These are phyloP conservation scores for Golubevia pallescens DNA, from an alignment of 1,284 basidiomycete species.

Conservation along the genomic window DNA sequence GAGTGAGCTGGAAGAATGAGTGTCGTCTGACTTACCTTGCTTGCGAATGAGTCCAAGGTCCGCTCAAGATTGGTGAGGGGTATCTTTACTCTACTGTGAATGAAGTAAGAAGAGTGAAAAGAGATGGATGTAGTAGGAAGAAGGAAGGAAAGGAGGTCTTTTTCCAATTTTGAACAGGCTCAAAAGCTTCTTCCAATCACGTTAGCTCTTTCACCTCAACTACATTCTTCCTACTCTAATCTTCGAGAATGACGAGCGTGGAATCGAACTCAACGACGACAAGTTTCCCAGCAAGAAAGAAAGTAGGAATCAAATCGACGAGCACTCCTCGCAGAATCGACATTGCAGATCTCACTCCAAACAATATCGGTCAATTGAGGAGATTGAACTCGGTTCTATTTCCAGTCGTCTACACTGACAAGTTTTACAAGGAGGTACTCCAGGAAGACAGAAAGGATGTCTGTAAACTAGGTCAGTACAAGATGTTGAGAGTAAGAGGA, in stretches of 20 bases:
- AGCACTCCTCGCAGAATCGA: background rate
- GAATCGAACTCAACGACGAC: conserved; percentile 3
- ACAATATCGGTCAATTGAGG: conserved; percentile 60
- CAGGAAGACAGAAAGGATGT: conserved; percentile 34
- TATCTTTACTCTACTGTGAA: no score
- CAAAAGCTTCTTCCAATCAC: background rate
- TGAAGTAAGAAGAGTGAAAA: no score
- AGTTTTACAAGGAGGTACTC: conserved; percentile 54
- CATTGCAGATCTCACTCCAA: conserved; percentile 26
- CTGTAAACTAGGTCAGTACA: conserved; percentile 46
- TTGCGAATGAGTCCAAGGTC: no score
- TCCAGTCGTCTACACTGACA: conserved; percentile 51
- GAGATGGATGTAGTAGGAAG: no score
- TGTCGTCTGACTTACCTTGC: no score
- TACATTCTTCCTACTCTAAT: background rate
- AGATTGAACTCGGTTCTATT: conserved; percentile 58
- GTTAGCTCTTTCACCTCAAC: background rate
- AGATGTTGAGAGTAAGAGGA: background rate
- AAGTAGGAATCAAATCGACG: background rate
- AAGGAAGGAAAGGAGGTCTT: no score
- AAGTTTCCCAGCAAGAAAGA: conserved; percentile 1
- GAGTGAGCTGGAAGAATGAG: no score
- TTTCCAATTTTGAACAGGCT: background rate
- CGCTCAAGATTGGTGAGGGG: no score
- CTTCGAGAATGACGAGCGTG: conserved; percentile 1